Base-by-base conservation (phyloP, 352 stramenopile species). In the Phytophthora sansomeana region DNA sequence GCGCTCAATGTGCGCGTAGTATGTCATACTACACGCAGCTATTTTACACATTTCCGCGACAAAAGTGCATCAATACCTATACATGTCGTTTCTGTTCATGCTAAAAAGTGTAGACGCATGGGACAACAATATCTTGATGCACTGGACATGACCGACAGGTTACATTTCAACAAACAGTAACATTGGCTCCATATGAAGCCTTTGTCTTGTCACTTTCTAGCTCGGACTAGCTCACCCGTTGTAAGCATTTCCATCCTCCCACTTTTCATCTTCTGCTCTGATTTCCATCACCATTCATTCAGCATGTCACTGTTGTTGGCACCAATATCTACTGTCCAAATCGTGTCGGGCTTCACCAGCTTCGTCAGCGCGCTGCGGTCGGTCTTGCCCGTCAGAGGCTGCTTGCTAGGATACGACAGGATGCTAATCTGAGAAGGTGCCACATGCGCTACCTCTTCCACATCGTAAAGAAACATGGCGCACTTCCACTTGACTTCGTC, bases 401-500 rank as follows among this genome's bases (percentile, higher is more conserved):
- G 80, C 38, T 91, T 92, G 36, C 83, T 77, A 7, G 85, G 85
- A 70, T 92, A 92, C 54, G 81, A 70, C 13, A 91, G 56, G 42
- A 95, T 85, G n/a, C 76, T 78, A 67, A 93, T 95, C 67, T 95
- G 87, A 1, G 87, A 87, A 32, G 87, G 87, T 4, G 87, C 87
- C 5, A 93, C 74, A 29, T 90, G 82, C 1, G 87, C 66, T 14
- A 95, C 87, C 63, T 93, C 87, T 26, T 95, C 87, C 10, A 88
- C 75, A 39, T 95, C 87, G 56, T 93, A 95, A 38, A 95, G 46
- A 55, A 92, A 95, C 44, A 90, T 72, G 9, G 87, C 87, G 36
- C 87, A 95, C 49, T 91, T 91, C 87, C 87, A 95, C 65, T 95
- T 95, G 30, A 93, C 82, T 72, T 95, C 80, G 63, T 95, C 87